Evolutionary conservation across 169 alveolate species (phyloP).

Genomic region (Plasmodium cynomolgi): DNA sequence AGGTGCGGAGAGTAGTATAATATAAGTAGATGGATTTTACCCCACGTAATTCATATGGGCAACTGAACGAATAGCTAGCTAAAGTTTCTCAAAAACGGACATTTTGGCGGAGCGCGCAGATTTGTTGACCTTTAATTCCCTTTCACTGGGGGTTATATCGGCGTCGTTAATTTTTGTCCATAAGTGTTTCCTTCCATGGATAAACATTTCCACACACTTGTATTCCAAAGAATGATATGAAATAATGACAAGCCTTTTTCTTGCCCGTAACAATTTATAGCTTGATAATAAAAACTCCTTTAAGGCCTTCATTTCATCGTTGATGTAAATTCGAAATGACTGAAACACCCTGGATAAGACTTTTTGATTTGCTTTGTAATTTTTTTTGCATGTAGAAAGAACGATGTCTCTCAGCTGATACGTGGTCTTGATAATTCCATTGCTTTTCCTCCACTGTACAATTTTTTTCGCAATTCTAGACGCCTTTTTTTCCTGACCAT

Average conservation of each 20-base stretch:
- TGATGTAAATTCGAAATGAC: conserved; percentile 83
- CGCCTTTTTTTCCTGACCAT: conserved; percentile 72
- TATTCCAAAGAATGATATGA: conserved; percentile 86
- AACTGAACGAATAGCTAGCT: not conserved
- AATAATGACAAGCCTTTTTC: conserved; percentile 77
- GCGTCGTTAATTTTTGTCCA: conserved; percentile 35
- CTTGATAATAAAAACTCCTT: conserved; percentile 71
- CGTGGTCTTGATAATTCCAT: conserved; percentile 77
- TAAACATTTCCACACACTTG: conserved; percentile 72
- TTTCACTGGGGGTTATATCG: conserved; percentile 43
- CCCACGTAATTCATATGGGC: not conserved
- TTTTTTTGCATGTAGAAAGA: conserved; percentile 76
- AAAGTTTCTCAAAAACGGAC: conserved; percentile 50
- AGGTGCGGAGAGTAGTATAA: not conserved
- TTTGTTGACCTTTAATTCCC: conserved; percentile 46
- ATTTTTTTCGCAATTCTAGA: conserved; percentile 69
- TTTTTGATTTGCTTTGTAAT: conserved; percentile 76
- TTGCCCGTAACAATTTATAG: conserved; percentile 75
- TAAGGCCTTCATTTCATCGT: conserved; percentile 82
- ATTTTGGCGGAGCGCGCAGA: conserved; percentile 75
- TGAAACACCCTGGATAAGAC: conserved; percentile 83
- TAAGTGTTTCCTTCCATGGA: not conserved
- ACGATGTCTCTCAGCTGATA: conserved; percentile 75
- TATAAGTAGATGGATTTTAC: not conserved
- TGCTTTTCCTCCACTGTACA: conserved; percentile 64